phyloP scores from a whole-genome alignment of 2,329 filamentous ascomycete genomes.

The Aspergillus quadricinctus region DNA sequence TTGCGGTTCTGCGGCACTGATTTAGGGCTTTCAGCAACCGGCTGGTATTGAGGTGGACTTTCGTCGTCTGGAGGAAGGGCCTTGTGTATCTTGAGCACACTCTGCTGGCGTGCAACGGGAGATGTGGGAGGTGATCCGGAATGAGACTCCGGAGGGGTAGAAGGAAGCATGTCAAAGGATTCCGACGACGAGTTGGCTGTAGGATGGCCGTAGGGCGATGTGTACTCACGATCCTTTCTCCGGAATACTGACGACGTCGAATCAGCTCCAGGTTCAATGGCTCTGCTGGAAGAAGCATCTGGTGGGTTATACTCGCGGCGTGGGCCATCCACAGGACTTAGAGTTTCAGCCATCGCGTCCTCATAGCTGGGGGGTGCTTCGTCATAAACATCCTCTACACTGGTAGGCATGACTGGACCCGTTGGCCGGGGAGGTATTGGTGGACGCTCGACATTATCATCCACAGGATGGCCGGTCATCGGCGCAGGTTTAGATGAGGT shows the following conservation, averaged over 20 bases:
- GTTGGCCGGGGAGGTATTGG: conserved; percentile 40
- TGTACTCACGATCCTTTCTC: conserved; percentile 26
- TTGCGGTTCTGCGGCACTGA: conserved; percentile 9
- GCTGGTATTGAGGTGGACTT: conserved; percentile 29
- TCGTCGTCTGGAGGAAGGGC: conserved; percentile 22
- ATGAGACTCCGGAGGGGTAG: conserved; percentile 31
- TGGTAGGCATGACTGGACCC: conserved; percentile 19
- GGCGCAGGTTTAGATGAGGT: conserved; percentile 16
- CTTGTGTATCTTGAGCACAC: conserved; percentile 29
- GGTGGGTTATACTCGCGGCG: conserved; percentile 51
- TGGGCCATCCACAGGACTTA: conserved; percentile 68
- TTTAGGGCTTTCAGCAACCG: conserved; percentile 18
- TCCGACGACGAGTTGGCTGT: conserved; percentile 30
- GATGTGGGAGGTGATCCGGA: conserved; percentile 30
- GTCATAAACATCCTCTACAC: conserved; percentile 41
- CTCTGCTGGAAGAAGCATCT: conserved; percentile 27
- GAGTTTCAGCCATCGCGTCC: conserved; percentile 77
- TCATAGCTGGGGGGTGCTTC: conserved; percentile 95
- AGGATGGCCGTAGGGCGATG: conserved; percentile 16
- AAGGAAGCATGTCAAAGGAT: conserved; percentile 38
- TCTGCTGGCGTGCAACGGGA: conserved; percentile 28
- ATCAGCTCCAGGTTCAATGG: conserved; percentile 36
- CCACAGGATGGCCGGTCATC: conserved; percentile 20
- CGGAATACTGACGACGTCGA: conserved; percentile 29
- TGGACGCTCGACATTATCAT: conserved; percentile 21